These are phyloP conservation scores for Nicotiana noctiflora DNA, from an alignment of 257 asterid species.

Conservation along the genomic window DNA sequence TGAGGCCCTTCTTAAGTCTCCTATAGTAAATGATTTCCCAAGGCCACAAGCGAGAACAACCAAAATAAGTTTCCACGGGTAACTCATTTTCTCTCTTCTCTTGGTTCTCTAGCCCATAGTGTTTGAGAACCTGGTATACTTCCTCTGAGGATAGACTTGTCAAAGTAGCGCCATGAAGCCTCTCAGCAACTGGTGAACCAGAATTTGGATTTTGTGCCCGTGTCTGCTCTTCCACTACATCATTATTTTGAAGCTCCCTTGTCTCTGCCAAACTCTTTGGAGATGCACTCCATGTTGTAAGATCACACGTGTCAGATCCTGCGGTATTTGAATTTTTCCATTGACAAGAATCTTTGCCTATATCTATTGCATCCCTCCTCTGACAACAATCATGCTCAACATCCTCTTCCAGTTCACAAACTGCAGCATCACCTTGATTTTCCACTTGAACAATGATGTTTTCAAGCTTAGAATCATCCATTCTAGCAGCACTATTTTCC, in stretches of 20 bases:
- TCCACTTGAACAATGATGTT: neutral
- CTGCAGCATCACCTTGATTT: conserved; percentile 14
- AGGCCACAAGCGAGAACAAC: conserved; percentile 68
- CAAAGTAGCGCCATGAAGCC: conserved; percentile 18
- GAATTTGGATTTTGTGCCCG: neutral
- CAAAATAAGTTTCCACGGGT: conserved; percentile 41
- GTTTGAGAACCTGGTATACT: conserved; percentile 28
- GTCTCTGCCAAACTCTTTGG: conserved; percentile 6
- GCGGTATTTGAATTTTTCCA: neutral
- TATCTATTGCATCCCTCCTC: conserved; percentile 6
- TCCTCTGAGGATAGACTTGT: conserved; percentile 39
- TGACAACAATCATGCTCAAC: conserved; percentile 1
- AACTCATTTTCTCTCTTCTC: conserved; percentile 27
- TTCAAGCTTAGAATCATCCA: conserved; percentile 5
- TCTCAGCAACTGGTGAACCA: conserved; percentile 7
- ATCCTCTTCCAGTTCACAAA: conserved; percentile 11
- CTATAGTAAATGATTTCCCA: conserved; percentile 53
- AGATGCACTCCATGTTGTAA: conserved; percentile 9
- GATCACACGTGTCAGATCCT: conserved; percentile 17
- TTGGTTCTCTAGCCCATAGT: conserved; percentile 31
- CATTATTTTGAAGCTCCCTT: conserved; percentile 13
- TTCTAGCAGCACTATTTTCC: conserved; percentile 1
- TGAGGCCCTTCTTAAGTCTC: conserved; percentile 38
- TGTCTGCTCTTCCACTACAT: conserved; percentile 9
- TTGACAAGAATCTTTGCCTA: conserved; percentile 11